These are phyloP conservation scores for Saccharomycopsis sp. DNA, from an alignment of 805 yeast genomes.

Conservation along the genomic window DNA sequence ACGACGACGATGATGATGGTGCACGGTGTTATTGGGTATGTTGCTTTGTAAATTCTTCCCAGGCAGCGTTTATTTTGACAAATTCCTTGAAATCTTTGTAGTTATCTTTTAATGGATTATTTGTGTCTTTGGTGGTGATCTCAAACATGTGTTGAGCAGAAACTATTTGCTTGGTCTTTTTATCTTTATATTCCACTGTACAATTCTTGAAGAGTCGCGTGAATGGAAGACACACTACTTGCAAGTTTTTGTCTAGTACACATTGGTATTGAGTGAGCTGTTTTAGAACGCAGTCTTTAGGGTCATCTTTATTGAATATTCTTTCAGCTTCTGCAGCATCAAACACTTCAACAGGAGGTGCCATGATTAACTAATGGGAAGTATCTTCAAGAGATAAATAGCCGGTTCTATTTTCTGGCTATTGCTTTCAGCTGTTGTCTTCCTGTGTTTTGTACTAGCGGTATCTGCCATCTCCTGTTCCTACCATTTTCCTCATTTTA, in stretches of 20 bases:
- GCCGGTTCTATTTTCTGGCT: no score
- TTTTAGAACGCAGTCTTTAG: constrained; percentile 13
- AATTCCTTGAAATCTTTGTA: constrained; percentile 11
- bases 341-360: constrained; percentile 9
- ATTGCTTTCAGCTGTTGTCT: no score
- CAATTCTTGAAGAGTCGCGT: constrained; percentile 16
- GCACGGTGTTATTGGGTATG: not conserved
- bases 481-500: not conserved
- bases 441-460: not conserved
- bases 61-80: constrained; percentile 1
- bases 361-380: constrained; percentile 6
- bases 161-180: not conserved
- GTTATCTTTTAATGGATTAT: not conserved
- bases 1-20: no score
- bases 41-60: not conserved
- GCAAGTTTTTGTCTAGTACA: constrained; percentile 4
- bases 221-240: constrained; percentile 17
- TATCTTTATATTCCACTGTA: constrained; percentile 6
- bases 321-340: constrained; percentile 2
- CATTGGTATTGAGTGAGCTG: constrained; percentile 18
- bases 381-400: no score
- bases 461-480: not conserved
- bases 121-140: constrained; percentile 11
- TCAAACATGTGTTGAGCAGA: constrained; percentile 9
- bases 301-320: not conserved